Conservation (phyloP, 1,139 yeast species). For the Blastobotrys malaysiensis region DNA sequence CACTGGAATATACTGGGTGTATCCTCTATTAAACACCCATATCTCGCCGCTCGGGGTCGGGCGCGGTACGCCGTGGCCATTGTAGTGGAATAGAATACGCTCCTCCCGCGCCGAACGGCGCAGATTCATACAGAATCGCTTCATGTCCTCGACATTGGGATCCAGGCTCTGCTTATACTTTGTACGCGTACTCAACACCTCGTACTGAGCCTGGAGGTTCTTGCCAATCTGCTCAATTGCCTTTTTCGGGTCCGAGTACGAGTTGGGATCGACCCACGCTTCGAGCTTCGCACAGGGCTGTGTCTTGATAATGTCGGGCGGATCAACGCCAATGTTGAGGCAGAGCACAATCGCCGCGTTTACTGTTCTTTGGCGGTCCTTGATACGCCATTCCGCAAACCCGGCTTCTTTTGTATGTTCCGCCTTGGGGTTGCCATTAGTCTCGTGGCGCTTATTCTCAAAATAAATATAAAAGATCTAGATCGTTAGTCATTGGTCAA, state of each 20-base stretch:
- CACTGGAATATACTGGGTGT: slow-evolving; percentile 95
- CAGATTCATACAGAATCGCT: slow-evolving; percentile 82
- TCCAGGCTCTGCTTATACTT: slow-evolving; percentile 87
- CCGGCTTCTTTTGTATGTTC: slow-evolving; percentile 40
- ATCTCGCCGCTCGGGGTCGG: slow-evolving; percentile 98
- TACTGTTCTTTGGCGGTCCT: slow-evolving; percentile 90
- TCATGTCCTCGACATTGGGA: slow-evolving; percentile 94
- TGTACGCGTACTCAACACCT: slow-evolving; percentile 79
- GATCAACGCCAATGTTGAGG: slow-evolving; percentile 90
- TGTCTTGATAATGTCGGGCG: slow-evolving; percentile 92
- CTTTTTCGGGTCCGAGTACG: slow-evolving; percentile 80
- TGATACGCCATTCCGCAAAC: slow-evolving; percentile 86
- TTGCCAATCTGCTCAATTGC: slow-evolving; percentile 92
- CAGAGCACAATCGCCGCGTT: slow-evolving; percentile 90
- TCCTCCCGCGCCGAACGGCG: slow-evolving; percentile 85
- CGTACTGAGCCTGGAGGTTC: slow-evolving; percentile 81
- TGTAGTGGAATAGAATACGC: slow-evolving; percentile 85
- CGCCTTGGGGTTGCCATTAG: slow-evolving; percentile 76
- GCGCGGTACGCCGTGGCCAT: slow-evolving; percentile 98
- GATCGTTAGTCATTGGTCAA: slow-evolving; percentile 4
- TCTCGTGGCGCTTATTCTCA: slow-evolving; percentile 86
- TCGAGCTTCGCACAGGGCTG: slow-evolving; percentile 91
- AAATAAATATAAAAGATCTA: slow-evolving; percentile 70
- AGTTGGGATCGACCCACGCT: slow-evolving; percentile 88
- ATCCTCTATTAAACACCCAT: slow-evolving; percentile 97